A percentile compares a stretch with the other conserved stretches of the same genome.
Conservation (phyloP, 2,329 filamentous ascomycete genomes). For the Epichloe sylvatica region DNA sequence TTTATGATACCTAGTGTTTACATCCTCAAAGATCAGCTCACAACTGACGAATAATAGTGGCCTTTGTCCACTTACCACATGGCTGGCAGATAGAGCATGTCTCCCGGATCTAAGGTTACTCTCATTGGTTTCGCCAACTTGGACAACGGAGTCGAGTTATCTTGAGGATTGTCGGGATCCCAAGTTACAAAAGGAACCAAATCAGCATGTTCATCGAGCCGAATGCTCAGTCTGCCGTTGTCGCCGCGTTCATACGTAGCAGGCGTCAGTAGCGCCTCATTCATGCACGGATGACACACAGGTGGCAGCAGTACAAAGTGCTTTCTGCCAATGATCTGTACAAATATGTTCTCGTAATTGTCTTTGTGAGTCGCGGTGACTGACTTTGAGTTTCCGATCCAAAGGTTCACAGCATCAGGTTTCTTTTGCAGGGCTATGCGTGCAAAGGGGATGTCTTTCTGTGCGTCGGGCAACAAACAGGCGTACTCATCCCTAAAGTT, state of each 20-base stretch:
- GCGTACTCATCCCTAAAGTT: constrained; percentile 64
- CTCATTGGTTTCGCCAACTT: constrained; percentile 43
- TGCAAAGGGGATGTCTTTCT: constrained; percentile 51
- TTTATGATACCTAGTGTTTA: constrained; percentile 52
- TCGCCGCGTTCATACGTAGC: too few species aligned
- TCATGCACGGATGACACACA: too few species aligned
- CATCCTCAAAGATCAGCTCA: neutral
- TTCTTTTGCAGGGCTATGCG: constrained; percentile 50
- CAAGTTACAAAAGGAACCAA: too few species aligned
- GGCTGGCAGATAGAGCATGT: constrained; percentile 71
- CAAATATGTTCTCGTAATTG: constrained; percentile 47
- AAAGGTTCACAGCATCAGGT: constrained; percentile 69
- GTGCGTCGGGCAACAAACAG: constrained; percentile 48
- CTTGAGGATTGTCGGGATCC: constrained; percentile 51
- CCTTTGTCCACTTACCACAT: constrained; percentile 46
- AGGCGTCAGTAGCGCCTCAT: too few species aligned
- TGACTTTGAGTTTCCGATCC: constrained; percentile 61
- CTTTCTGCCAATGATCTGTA: too few species aligned
- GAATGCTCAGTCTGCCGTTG: too few species aligned
- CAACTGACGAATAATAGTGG: neutral
- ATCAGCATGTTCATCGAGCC: too few species aligned
- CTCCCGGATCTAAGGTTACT: constrained; percentile 57
- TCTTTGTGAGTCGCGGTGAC: constrained; percentile 66
- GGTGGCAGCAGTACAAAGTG: too few species aligned
- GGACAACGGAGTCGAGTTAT: constrained; percentile 43